Conservation (phyloP, 176 grass and related monocot species). For the Carex myosuroides region DNA sequence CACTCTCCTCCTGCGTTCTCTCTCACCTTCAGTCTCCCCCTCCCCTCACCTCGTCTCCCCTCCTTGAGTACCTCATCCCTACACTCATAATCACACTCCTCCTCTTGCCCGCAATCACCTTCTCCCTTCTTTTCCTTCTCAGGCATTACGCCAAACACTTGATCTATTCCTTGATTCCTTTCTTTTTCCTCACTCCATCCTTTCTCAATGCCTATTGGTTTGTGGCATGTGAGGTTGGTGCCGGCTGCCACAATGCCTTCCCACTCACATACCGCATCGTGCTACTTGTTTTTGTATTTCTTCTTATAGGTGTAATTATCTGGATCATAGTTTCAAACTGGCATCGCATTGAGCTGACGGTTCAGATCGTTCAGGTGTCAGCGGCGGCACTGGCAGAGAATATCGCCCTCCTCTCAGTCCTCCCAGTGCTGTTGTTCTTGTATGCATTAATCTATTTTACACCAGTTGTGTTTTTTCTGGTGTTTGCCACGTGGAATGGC, state of each 20-base stretch:
- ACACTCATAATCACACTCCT: slow-evolving; percentile 37
- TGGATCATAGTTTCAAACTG: slow-evolving; percentile 43
- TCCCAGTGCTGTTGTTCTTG: slow-evolving; percentile 23
- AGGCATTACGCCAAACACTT: slow-evolving; percentile 30
- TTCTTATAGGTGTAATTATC: slow-evolving; percentile 28
- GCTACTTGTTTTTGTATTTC: slow-evolving; percentile 32
- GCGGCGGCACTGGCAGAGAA: slow-evolving; percentile 31
- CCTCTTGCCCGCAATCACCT: slow-evolving; percentile 13
- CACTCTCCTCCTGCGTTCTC: slow-evolving; percentile 27
- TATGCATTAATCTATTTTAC: slow-evolving; percentile 27
- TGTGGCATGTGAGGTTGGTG: slow-evolving; percentile 21
- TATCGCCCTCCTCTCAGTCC: slow-evolving; percentile 19
- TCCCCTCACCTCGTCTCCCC: neutral
- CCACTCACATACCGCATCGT: slow-evolving; percentile 36
- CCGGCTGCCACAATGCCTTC: slow-evolving; percentile 9
- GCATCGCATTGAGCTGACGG: slow-evolving; percentile 33
- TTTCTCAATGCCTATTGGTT: slow-evolving; percentile 50
- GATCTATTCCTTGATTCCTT: slow-evolving; percentile 32
- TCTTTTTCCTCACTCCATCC: slow-evolving; percentile 40
- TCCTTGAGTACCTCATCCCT: slow-evolving; percentile 31
- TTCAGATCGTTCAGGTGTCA: slow-evolving; percentile 32
- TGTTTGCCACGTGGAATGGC: slow-evolving; percentile 44
- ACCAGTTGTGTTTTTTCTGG: slow-evolving; percentile 35
- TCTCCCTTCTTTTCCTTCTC: slow-evolving; percentile 31
- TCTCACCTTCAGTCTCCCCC: neutral